Percentiles rank a stretch among this genome's conserved stretches.
Evolutionary conservation across 2,329 filamentous ascomycete species (phyloP).

Genomic region (Xylaria sp.): DNA sequence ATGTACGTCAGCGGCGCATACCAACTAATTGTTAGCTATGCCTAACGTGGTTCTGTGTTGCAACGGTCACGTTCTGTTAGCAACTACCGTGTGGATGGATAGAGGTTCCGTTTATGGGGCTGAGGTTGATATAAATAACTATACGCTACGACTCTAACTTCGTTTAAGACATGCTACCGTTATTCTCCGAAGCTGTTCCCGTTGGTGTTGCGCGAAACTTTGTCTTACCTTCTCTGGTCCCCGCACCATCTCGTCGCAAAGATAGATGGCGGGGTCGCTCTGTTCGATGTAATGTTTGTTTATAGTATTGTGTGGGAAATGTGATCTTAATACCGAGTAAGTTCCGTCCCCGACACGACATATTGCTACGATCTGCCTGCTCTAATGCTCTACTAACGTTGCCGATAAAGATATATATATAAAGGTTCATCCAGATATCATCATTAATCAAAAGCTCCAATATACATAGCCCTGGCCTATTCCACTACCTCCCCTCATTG

Average conservation of each 20-base stretch:
- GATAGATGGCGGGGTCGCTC: not conserved
- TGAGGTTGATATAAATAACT: constrained; percentile 7
- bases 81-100: not conserved
- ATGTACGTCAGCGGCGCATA: constrained; percentile 20
- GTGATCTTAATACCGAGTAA: no score
- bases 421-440: constrained; percentile 5
- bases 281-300: no score
- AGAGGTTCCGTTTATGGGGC: not conserved
- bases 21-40: not conserved
- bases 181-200: not conserved
- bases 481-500: not conserved
- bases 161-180: not conserved
- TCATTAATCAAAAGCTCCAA: constrained; percentile 4
- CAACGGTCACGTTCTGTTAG: not conserved
- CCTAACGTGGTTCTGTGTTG: not conserved
- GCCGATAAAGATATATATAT: not conserved
- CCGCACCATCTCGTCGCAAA: not conserved
- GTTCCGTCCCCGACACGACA: not conserved
- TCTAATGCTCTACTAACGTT: not conserved
- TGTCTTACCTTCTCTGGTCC: not conserved
- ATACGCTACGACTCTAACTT: not conserved
- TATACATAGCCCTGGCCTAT: constrained; percentile 2
- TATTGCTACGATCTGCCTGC: not conserved
- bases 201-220: not conserved
- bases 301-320: no score